Evolutionary conservation across 257 asterid species (phyloP).

Genomic region (Cinchona pubescens): DNA sequence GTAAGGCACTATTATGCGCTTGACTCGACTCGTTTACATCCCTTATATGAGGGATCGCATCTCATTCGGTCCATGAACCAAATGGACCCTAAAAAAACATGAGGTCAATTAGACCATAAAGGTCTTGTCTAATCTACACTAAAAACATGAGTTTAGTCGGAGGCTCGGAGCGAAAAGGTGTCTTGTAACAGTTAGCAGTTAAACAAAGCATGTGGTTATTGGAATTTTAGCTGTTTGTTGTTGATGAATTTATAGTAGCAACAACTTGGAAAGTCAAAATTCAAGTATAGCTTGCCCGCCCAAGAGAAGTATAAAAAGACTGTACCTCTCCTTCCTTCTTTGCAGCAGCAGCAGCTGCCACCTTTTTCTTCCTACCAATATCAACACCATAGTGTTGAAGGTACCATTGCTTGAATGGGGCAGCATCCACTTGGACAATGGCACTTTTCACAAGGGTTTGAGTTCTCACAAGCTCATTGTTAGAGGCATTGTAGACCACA

Average conservation of each 20-base stretch:
- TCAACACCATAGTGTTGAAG: constrained; percentile 81
- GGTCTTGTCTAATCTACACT: not conserved
- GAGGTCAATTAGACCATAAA: too few relatives aligned
- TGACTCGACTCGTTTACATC: too few relatives aligned
- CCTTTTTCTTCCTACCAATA: constrained; percentile 75
- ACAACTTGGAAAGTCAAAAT: not conserved
- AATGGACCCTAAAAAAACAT: too few relatives aligned
- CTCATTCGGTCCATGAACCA: too few relatives aligned
- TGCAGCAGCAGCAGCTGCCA: constrained; percentile 29
- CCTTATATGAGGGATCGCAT: too few relatives aligned
- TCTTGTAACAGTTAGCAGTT: not conserved
- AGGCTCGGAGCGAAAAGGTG: too few relatives aligned
- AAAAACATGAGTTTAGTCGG: not conserved
- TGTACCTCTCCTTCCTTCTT: constrained; percentile 67
- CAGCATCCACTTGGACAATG: constrained; percentile 75
- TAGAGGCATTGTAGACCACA: constrained; percentile 71
- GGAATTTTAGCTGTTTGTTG: not conserved
- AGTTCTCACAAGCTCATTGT: constrained; percentile 73
- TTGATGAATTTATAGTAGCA: not conserved
- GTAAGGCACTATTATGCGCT: too few relatives aligned
- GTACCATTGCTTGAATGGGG: constrained; percentile 81
- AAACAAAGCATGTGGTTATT: not conserved
- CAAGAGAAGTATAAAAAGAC: not conserved
- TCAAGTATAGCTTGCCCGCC: not conserved
- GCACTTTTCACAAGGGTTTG: constrained; percentile 73